Evolutionary conservation across 176 grass and related monocot species (phyloP), one percentile per base, ranked within the genome.

Genomic region (Oryza glaberrima): DNA sequence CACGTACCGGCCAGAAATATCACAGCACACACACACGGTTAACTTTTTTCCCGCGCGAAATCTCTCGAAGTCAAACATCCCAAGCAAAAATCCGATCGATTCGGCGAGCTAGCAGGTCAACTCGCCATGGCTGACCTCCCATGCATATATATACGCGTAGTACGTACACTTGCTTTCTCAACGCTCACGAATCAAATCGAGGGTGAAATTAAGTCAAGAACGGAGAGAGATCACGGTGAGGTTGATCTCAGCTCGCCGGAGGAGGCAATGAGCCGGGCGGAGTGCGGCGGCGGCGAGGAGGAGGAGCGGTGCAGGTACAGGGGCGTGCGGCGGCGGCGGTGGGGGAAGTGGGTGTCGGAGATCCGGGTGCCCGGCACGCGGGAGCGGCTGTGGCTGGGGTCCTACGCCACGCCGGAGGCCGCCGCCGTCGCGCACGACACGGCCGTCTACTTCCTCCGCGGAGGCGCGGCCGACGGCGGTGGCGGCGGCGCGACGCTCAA

Each of bases 301-400:
- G 77, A 78, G 67, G 89, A 70, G 82, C 54, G 76, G 72, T 82
- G 73, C 77, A 85, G 81, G 72, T 97, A 97, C 92, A 97, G 77
- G 60, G 95, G 93, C 83, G 96, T 93, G 52, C 88, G 96, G 67
- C 96, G 85, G 67, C 85, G 96, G 74, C 80, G 81, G 47, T 98
- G 96, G 96, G 93, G 96, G 0, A 98, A 98, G 80, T 98, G 96
- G 96, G 93, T 98, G 73, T 98, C 96, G 48, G 96, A 98, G 89
- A 98, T 98, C 28, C 91, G 96, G 3, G 90, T 94, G 68, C 90
- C 90, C 20, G 94, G 90, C 58, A 87, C 90, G 36, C 69, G 86
- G 20, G 88, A 92, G 67, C 92, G 92, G 28, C 87, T 97, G 80
- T 94, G 89, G 92, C 86, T 91, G n/a, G 92, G 89, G 3, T 94